Conservation (phyloP, 2,329 filamentous ascomycete genomes). For the Epichloe elymi region DNA sequence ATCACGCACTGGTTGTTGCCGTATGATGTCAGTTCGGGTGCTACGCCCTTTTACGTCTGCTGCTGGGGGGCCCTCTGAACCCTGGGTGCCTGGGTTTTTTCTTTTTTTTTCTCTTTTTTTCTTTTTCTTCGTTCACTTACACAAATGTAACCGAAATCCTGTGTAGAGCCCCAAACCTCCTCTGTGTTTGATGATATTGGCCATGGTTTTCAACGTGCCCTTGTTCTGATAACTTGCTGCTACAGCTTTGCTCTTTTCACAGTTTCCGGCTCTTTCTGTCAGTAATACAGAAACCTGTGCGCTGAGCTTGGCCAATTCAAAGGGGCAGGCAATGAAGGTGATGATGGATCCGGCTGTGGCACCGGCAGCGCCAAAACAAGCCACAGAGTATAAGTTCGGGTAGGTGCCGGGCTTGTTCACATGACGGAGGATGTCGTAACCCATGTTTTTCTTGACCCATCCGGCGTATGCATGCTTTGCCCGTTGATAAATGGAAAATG, state of each 20-base stretch:
- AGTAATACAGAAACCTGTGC: constrained; percentile 74
- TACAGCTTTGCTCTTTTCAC: constrained; percentile 40
- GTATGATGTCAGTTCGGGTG: not conserved
- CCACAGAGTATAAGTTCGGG: constrained; percentile 59
- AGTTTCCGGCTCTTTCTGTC: constrained; percentile 30
- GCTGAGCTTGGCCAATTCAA: constrained; percentile 81
- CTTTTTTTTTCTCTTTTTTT: too few relatives aligned
- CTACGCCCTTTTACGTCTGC: not conserved
- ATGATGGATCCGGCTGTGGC: constrained; percentile 70
- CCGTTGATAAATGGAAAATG: constrained; percentile 68
- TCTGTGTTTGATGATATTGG: constrained; percentile 62
- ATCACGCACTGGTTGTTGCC: constrained; percentile 49
- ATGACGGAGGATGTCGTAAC: constrained; percentile 57
- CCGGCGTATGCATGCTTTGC: constrained; percentile 61
- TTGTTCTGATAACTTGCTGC: constrained; percentile 64
- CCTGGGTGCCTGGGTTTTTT: too few relatives aligned
- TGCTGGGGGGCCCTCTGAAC: not conserved
- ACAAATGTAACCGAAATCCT: constrained; percentile 63
- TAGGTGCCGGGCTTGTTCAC: constrained; percentile 58
- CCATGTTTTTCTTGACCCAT: constrained; percentile 54
- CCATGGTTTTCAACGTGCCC: constrained; percentile 63
- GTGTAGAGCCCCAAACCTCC: constrained; percentile 66
- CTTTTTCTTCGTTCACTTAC: constrained; percentile 35
- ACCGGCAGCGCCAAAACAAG: constrained; percentile 66
- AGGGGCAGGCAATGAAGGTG: constrained; percentile 71